Evolutionary conservation across 495 filamentous ascomycete species (phyloP).

Genomic region (Chaetomium fimeti): DNA sequence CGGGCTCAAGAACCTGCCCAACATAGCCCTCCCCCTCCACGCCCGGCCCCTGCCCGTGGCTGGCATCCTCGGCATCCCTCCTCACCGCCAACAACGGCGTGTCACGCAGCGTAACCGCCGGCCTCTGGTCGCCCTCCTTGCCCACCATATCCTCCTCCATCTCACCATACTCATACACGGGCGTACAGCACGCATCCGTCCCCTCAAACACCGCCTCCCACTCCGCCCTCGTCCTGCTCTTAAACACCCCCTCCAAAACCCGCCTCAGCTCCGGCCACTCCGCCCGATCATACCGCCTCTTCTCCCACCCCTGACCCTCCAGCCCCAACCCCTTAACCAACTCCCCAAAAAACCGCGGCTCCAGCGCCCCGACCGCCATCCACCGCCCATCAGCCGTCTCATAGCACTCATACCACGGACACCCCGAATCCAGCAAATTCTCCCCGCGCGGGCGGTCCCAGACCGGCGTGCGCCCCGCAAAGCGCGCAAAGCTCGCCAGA

Average conservation of each 20-base stretch:
- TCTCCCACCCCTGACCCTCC: conserved; percentile 53
- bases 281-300: conserved; percentile 54
- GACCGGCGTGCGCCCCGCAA: conserved; percentile 55
- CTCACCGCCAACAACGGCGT: conserved; percentile 62
- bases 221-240: conserved; percentile 68
- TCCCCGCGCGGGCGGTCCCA: conserved; percentile 65
- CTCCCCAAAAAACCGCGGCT: conserved; percentile 75
- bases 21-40: conserved; percentile 62
- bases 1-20: conserved; percentile 58
- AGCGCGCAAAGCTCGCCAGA: conserved; percentile 70
- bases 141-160: conserved; percentile 52
- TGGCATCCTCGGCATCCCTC: conserved; percentile 34
- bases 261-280: conserved; percentile 65
- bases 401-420: conserved; percentile 86
- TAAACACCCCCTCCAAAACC: conserved; percentile 63
- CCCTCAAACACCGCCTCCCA: conserved; percentile 87
- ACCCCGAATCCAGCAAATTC: conserved; percentile 80
- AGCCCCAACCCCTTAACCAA: conserved; percentile 65
- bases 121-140: conserved; percentile 68
- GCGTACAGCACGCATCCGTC: conserved; percentile 88
- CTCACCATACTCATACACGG: conserved; percentile 73
- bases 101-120: conserved; percentile 64
- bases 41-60: conserved; percentile 49
- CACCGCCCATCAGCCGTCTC: conserved; percentile 77
- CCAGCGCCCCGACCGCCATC: conserved; percentile 88